These are phyloP conservation scores for Paecilomyces sp. DNA, from an alignment of 2,329 filamentous ascomycete genomes.

Conservation along the genomic window DNA sequence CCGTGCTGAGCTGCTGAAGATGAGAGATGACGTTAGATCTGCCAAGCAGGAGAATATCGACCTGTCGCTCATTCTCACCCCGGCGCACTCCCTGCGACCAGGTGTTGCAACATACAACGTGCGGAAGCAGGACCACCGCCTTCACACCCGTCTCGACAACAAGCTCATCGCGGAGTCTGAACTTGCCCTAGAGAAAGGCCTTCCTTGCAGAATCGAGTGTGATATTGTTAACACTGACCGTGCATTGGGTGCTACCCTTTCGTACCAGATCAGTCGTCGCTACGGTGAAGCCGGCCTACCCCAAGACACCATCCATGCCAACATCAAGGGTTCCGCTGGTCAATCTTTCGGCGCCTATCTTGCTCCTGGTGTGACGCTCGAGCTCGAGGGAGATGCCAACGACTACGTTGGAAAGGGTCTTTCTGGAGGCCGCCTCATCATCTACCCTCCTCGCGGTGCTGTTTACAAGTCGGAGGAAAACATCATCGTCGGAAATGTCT, in stretches of 20 bases:
- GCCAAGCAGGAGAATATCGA: slow-evolving; percentile 91
- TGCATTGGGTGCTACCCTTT: slow-evolving; percentile 85
- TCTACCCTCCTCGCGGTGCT: slow-evolving; percentile 84
- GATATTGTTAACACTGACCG: slow-evolving; percentile 96
- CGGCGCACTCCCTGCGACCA: slow-evolving; percentile 89
- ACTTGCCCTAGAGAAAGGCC: slow-evolving; percentile 85
- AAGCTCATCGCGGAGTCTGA: slow-evolving; percentile 95
- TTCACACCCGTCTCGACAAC: slow-evolving; percentile 90
- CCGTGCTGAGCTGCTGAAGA: slow-evolving; percentile 75
- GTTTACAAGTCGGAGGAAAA: slow-evolving; percentile 97
- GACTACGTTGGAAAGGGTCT: slow-evolving; percentile 96
- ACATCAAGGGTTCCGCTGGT: slow-evolving; percentile 91
- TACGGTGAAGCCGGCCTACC: slow-evolving; percentile 86
- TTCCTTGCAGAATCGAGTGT: slow-evolving; percentile 88
- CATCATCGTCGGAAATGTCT: slow-evolving; percentile 86
- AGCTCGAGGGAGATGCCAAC: slow-evolving; percentile 92
- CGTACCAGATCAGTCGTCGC: slow-evolving; percentile 89
- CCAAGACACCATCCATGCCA: slow-evolving; percentile 89
- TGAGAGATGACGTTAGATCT: slow-evolving; percentile 80
- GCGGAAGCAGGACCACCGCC: slow-evolving; percentile 91
- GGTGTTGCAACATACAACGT: slow-evolving; percentile 97
- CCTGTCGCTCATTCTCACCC: slow-evolving; percentile 83
- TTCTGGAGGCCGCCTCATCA: slow-evolving; percentile 83
- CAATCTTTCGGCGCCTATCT: slow-evolving; percentile 95
- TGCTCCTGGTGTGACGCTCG: slow-evolving; percentile 85